Conservation (phyloP, 805 yeast species). For the Saturnispora halmiae region DNA sequence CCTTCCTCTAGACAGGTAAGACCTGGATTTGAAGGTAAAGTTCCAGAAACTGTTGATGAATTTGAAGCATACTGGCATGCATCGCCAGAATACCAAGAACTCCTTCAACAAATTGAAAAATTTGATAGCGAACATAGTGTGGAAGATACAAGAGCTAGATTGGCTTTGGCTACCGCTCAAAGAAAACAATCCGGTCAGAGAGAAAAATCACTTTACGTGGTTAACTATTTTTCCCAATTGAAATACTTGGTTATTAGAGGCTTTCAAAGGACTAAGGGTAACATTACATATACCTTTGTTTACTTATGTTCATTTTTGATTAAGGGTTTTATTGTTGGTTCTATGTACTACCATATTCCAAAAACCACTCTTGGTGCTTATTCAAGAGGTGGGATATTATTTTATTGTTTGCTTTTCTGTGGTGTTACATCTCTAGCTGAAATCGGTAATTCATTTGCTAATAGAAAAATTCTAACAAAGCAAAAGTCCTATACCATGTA, state of each 20-base stretch:
- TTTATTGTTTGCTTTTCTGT: conserved; percentile 51
- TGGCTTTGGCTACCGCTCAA: conserved; percentile 32
- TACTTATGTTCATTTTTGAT: conserved; percentile 45
- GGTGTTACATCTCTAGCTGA: conserved; percentile 57
- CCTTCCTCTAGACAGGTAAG: conserved; percentile 46
- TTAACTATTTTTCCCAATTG: conserved; percentile 39
- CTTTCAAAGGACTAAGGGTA: conserved; percentile 52
- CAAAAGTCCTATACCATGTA: conserved; percentile 57
- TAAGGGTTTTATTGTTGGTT: conserved; percentile 53
- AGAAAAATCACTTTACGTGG: conserved; percentile 28
- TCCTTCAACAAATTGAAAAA: conserved; percentile 32
- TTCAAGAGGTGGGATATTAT: conserved; percentile 54
- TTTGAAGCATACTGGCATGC: conserved; percentile 51
- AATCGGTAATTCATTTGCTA: conserved; percentile 49
- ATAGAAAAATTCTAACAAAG: conserved; percentile 53
- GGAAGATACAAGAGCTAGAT: conserved; percentile 33
- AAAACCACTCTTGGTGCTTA: conserved; percentile 47
- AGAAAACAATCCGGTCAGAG: conserved; percentile 33
- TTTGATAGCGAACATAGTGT: conserved; percentile 30
- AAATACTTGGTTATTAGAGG: too few species aligned
- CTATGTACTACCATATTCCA: conserved; percentile 46
- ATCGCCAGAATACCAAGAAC: conserved; percentile 43
- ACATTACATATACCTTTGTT: conserved; percentile 47
- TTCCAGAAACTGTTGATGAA: conserved; percentile 49
- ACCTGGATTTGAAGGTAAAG: conserved; percentile 45